Percentiles rank a stretch among this genome's conserved stretches.
phyloP scores from a whole-genome alignment of 2,329 filamentous ascomycete genomes.

The Trichoderma sp. region DNA sequence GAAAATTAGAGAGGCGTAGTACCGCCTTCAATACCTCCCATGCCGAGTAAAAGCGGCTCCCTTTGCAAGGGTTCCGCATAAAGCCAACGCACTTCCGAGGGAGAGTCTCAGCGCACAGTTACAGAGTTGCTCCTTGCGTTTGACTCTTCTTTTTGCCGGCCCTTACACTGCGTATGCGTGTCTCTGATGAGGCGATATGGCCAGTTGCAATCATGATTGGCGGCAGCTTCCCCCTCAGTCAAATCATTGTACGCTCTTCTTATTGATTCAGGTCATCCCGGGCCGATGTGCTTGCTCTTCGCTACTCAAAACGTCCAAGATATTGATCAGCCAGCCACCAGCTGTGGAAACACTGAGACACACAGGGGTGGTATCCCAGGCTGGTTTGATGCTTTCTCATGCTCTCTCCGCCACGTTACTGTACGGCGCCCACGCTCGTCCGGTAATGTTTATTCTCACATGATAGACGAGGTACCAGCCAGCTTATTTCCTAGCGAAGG shows the following conservation, averaged over 20 bases:
- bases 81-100: background rate
- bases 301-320: background rate
- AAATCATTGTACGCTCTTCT: background rate
- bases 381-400: background rate
- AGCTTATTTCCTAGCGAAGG: background rate
- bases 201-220: background rate
- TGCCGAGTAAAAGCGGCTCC: constrained; percentile 4
- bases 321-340: constrained; percentile 8
- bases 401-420: background rate
- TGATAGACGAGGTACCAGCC: background rate
- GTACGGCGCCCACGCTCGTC: background rate
- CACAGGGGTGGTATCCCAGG: background rate
- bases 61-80: constrained; percentile 2
- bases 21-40: background rate
- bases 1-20: background rate
- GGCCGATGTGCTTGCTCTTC: background rate
- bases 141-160: background rate
- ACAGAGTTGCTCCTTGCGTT: constrained; percentile 8
- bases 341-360: constrained; percentile 9
- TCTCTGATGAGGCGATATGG: background rate
- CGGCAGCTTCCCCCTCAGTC: background rate
- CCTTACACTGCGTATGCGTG: background rate
- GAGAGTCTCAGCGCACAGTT: constrained; percentile 1
- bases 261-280: background rate
- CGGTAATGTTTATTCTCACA: background rate